Conservation (phyloP, 768 basidiomycete genomes). For the Boletus barrowsii region DNA sequence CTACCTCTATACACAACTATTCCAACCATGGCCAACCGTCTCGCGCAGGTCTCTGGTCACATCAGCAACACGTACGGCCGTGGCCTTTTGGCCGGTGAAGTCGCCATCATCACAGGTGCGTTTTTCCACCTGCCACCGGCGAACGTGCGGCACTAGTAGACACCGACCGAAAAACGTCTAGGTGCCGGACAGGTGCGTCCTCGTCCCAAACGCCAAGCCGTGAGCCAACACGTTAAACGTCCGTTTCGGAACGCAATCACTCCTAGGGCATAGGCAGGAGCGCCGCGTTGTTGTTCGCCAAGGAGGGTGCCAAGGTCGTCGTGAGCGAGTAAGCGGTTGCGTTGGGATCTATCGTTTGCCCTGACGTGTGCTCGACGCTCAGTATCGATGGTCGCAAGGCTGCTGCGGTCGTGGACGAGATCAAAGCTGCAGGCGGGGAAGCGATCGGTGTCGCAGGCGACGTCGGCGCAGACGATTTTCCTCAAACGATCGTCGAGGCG, state of each 20-base stretch:
- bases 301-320: conserved; percentile 85
- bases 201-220: background rate
- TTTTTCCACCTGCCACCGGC: background rate
- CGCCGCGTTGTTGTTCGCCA: conserved; percentile 72
- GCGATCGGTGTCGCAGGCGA: conserved; percentile 75
- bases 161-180: conserved; percentile 21
- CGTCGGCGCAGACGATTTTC: conserved; percentile 81
- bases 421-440: conserved; percentile 68
- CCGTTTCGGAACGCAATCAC: no score
- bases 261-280: conserved; percentile 74
- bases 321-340: conserved; percentile 64
- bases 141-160: background rate
- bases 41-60: conserved; percentile 70
- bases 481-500: conserved; percentile 70
- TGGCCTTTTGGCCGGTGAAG: conserved; percentile 71
- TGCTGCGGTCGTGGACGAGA: conserved; percentile 64
- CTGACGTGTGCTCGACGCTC: conserved; percentile 1
- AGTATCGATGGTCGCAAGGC: conserved; percentile 76
- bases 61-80: conserved; percentile 47
- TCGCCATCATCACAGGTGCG: conserved; percentile 83
- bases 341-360: background rate
- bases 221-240: background rate
- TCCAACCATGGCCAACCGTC: conserved; percentile 48
- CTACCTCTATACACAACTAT: background rate
- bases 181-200: conserved; percentile 72